Evolutionary conservation across 2,329 filamentous ascomycete genomes (phyloP).

Genomic region (Sarocladiaceae sp.): DNA sequence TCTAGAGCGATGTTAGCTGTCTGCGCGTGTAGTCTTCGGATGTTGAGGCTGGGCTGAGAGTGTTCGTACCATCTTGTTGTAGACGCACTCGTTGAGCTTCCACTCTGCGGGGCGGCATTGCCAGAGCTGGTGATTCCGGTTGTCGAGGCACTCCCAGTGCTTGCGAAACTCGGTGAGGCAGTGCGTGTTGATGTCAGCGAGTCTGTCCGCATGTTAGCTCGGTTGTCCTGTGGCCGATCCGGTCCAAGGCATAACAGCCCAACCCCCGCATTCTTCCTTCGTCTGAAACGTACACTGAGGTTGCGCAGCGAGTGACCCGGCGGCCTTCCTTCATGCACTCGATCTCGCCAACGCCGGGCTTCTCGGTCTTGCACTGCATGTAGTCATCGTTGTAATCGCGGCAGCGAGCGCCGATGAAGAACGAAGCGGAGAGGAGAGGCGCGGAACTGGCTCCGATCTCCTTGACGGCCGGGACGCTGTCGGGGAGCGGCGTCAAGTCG

Average conservation of each 20-base stretch:
- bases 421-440: conserved; percentile 84
- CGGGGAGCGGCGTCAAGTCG: conserved; percentile 93
- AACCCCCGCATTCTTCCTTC: background rate
- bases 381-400: conserved; percentile 96
- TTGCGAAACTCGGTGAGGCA: conserved; percentile 86
- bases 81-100: conserved; percentile 92
- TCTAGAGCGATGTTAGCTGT: too few species aligned
- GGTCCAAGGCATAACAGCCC: background rate
- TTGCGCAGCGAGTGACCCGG: conserved; percentile 93
- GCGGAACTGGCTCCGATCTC: conserved; percentile 93
- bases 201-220: conserved; percentile 40
- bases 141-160: conserved; percentile 94
- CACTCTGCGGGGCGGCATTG: conserved; percentile 87
- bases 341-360: conserved; percentile 83
- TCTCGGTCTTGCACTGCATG: conserved; percentile 99
- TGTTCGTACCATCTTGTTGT: conserved; percentile 81
- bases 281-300: conserved; percentile 74
- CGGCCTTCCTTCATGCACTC: conserved; percentile 96
- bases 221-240: background rate
- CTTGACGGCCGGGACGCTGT: conserved; percentile 85
- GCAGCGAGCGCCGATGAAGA: conserved; percentile 97
- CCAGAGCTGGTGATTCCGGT: conserved; percentile 97
- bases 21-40: background rate
- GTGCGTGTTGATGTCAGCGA: conserved; percentile 94
- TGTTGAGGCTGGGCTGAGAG: background rate